Evolutionary conservation across 768 basidiomycete species (phyloP).

Genomic region (Sarcomyxa edulis): DNA sequence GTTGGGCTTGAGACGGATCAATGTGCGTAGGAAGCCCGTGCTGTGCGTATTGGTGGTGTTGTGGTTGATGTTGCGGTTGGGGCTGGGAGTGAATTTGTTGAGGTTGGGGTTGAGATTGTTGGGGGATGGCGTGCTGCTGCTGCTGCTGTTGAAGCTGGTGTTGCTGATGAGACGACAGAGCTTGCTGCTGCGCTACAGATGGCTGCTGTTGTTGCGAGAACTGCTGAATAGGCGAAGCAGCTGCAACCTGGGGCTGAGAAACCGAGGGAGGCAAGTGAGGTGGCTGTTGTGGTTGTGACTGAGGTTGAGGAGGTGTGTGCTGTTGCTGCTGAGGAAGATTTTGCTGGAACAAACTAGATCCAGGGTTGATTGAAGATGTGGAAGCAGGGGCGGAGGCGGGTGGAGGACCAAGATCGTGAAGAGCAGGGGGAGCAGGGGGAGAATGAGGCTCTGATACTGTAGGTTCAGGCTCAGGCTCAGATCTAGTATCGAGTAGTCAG

Average conservation of each 20-base stretch:
- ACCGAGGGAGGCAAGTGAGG: conserved; percentile 28
- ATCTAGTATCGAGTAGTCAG: conserved; percentile 24
- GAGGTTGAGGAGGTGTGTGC: conserved; percentile 14
- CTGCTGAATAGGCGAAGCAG: conserved; percentile 36
- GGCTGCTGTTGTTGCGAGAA: conserved; percentile 36
- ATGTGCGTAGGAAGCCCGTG: conserved; percentile 64
- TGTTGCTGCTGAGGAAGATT: conserved; percentile 25
- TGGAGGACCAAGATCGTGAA: no score
- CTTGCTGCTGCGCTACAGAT: conserved; percentile 24
- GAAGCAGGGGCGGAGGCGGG: conserved; percentile 36
- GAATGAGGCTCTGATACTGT: conserved; percentile 28
- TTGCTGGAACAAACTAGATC: conserved; percentile 41
- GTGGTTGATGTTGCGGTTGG: conserved; percentile 13
- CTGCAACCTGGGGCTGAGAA: conserved; percentile 29
- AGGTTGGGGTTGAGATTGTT: conserved; percentile 39
- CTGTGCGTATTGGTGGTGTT: conserved; percentile 56
- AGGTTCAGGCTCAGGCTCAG: conserved; percentile 26
- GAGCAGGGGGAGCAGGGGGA: no score
- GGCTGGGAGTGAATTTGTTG: conserved; percentile 18
- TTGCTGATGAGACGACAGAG: conserved; percentile 18
- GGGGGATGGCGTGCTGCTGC: conserved; percentile 31
- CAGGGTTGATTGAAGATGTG: conserved; percentile 19
- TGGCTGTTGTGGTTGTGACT: conserved; percentile 19
- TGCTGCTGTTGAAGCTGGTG: conserved; percentile 34
- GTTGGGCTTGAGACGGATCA: conserved; percentile 47